Evolutionary conservation across 768 basidiomycete genomes (phyloP).

Genomic region (Trametopsis cervina): DNA sequence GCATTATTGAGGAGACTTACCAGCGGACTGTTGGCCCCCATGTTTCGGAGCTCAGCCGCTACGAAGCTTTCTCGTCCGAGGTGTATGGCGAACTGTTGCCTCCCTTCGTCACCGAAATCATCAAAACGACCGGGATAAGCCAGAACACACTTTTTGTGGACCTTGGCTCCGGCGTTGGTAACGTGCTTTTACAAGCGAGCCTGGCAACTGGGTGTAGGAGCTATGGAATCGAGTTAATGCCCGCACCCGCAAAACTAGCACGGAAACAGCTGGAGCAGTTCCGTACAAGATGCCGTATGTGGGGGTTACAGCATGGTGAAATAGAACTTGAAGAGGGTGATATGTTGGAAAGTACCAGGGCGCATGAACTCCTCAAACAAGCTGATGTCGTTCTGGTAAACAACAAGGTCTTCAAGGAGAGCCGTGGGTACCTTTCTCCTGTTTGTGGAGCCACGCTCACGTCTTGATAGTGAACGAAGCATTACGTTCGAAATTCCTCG

Average conservation of each 20-base stretch:
- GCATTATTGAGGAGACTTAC: slow-evolving; percentile 86
- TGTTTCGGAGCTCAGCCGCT: slow-evolving; percentile 71
- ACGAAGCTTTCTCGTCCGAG: slow-evolving; percentile 76
- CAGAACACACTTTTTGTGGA: slow-evolving; percentile 46
- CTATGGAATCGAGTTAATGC: slow-evolving; percentile 68
- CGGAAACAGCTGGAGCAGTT: slow-evolving; percentile 69
- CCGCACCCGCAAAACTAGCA: slow-evolving; percentile 76
- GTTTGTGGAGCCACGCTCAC: too few relatives aligned
- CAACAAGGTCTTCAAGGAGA: slow-evolving; percentile 77
- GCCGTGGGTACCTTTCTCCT: slow-evolving; percentile 43
- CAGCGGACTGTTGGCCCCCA: slow-evolving; percentile 90
- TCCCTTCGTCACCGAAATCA: slow-evolving; percentile 51
- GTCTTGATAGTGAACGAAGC: slow-evolving; percentile 72
- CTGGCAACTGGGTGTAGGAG: slow-evolving; percentile 44
- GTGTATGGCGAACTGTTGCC: slow-evolving; percentile 91
- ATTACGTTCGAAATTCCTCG: slow-evolving; percentile 83
- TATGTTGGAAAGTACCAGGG: slow-evolving; percentile 64
- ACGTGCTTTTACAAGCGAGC: slow-evolving; percentile 49
- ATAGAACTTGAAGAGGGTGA: slow-evolving; percentile 81
- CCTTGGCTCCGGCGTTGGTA: slow-evolving; percentile 56
- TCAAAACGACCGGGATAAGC: slow-evolving; percentile 41
- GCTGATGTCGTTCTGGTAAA: slow-evolving; percentile 93
- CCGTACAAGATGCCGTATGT: slow-evolving; percentile 76
- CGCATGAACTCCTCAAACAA: slow-evolving; percentile 61
- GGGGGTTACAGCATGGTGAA: slow-evolving; percentile 74